Evolutionary conservation across 495 filamentous ascomycete species (phyloP).

Genomic region (Ramalina intermedia): DNA sequence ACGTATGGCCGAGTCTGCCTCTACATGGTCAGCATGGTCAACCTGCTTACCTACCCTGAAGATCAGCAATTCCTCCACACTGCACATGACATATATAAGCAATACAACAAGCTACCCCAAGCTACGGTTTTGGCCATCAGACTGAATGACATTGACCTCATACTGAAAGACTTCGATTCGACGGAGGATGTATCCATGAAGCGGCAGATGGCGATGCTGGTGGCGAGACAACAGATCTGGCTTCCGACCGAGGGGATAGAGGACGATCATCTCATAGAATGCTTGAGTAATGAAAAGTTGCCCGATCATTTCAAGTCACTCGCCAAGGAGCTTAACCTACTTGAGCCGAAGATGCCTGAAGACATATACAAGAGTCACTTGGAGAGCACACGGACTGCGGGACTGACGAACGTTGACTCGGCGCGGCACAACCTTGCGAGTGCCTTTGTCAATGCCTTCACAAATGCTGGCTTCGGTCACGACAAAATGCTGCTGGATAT

Average conservation of each 20-base stretch:
- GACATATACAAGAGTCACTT: slow-evolving; percentile 99
- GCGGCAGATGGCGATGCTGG: slow-evolving; percentile 89
- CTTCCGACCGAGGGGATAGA: slow-evolving; percentile 49
- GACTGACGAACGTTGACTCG: slow-evolving; percentile 86
- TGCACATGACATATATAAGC: slow-evolving; percentile 81
- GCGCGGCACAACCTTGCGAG: slow-evolving; percentile 91
- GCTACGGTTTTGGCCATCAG: slow-evolving; percentile 90
- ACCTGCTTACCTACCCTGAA: slow-evolving; percentile 90
- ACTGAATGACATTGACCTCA: slow-evolving; percentile 71
- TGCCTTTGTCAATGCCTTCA: slow-evolving; percentile 91
- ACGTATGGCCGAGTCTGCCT: slow-evolving; percentile 86
- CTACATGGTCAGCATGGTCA: slow-evolving; percentile 99
- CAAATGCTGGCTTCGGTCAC: slow-evolving; percentile 86
- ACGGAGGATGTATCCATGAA: slow-evolving; percentile 70
- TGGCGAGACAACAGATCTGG: slow-evolving; percentile 81
- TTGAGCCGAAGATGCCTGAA: slow-evolving; percentile 92
- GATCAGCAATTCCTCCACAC: slow-evolving; percentile 86
- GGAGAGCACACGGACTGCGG: slow-evolving; percentile 81
- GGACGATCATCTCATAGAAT: slow-evolving; percentile 60
- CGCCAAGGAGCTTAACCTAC: slow-evolving; percentile 88
- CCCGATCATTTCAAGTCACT: slow-evolving; percentile 87
- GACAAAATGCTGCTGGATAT: slow-evolving; percentile 93
- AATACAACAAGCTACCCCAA: slow-evolving; percentile 81
- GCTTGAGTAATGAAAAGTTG: slow-evolving; percentile 72
- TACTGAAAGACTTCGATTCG: slow-evolving; percentile 61